Evolutionary conservation across 352 stramenopile genomes (phyloP), one percentile per base, ranked within the genome.

Genomic region (Globisporangium parvum): DNA sequence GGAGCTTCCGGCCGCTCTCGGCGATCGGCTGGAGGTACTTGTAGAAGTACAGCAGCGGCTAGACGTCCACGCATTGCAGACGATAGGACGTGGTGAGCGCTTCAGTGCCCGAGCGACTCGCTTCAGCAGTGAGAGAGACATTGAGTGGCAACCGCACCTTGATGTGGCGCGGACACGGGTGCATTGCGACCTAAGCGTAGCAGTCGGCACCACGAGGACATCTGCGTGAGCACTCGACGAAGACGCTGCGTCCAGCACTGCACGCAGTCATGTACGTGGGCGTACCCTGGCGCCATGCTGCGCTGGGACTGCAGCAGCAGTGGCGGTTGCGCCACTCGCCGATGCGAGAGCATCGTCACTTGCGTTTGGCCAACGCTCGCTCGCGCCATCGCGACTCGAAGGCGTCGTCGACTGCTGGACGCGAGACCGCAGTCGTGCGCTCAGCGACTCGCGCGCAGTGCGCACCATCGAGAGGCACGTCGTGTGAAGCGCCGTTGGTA

Each of bases 21-120:
- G 60, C 55, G n/a, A 87, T 69, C 10, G 82, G 82, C 55, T 93
- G 82, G 6, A 93, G 55, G 51, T 86, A 91, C 67, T 93, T 93
- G 73, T 87, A 93, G 56, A 93, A 93, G 62, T 79, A 80, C 21
- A 93, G 54, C 10, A 85, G 61, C 11, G 82, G 78, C 76, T 87
- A 47, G 4, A 51, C 14, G 45, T 20, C 23, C 23, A 15, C 1
- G 6, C 28, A 26, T n/a, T 28, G 46, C 24, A 23, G 20, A 47
- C 10, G 39, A 12, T 20, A 31, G 45, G 2, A 51, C 23, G 23
- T 23, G 17, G 24, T 15, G 10, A 8, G n/a, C n/a, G n/a, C n/a
- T 8, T 6, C 8, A 1, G 18, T 14, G 15, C 10, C 39, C 15
- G 6, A 44, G 15, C 20, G 15, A 44, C 39, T 9, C 28, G 54